phyloP scores from a whole-genome alignment of 1,284 basidiomycete species.

The Boletus smithii region DNA sequence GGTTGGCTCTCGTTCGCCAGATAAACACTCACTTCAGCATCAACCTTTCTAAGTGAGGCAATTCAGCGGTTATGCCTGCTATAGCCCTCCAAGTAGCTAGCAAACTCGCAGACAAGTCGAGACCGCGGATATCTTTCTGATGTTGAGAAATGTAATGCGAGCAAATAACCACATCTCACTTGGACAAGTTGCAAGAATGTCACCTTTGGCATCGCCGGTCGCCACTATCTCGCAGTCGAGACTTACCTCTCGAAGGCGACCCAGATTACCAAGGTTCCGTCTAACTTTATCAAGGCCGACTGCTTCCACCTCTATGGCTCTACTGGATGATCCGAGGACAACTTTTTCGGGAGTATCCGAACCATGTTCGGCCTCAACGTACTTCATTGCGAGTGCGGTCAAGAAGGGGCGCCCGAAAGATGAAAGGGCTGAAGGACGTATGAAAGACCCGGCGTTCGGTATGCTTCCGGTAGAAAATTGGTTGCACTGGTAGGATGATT shows the following conservation, averaged over 20 bases:
- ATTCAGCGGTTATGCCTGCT: conserved; percentile 59
- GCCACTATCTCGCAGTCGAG: conserved; percentile 70
- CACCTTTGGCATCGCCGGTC: conserved; percentile 50
- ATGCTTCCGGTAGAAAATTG: conserved; percentile 37
- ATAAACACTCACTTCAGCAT: conserved; percentile 66
- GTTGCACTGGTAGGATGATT: conserved; percentile 4
- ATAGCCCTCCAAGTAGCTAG: conserved; percentile 72
- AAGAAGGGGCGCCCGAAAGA: conserved; percentile 70
- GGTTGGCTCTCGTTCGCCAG: conserved; percentile 3
- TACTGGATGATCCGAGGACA: conserved; percentile 76
- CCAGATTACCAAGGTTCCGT: conserved; percentile 63
- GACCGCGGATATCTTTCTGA: conserved; percentile 62
- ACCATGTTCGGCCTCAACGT: conserved; percentile 63
- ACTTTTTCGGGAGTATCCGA: conserved; percentile 55
- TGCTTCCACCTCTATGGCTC: conserved; percentile 82
- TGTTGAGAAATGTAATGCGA: conserved; percentile 14
- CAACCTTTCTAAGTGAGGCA: conserved; percentile 64
- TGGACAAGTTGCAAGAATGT: conserved; percentile 60
- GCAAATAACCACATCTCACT: conserved; percentile 47
- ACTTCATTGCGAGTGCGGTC: conserved; percentile 71
- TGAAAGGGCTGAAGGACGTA: conserved; percentile 59
- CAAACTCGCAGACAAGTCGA: conserved; percentile 83
- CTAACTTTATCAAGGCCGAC: conserved; percentile 80
- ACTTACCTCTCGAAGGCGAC: conserved; percentile 72
- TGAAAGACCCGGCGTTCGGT: conserved; percentile 67